These are phyloP conservation scores for Tuctoria greenei DNA, from an alignment of 176 grass and related monocot species.

Conservation along the genomic window DNA sequence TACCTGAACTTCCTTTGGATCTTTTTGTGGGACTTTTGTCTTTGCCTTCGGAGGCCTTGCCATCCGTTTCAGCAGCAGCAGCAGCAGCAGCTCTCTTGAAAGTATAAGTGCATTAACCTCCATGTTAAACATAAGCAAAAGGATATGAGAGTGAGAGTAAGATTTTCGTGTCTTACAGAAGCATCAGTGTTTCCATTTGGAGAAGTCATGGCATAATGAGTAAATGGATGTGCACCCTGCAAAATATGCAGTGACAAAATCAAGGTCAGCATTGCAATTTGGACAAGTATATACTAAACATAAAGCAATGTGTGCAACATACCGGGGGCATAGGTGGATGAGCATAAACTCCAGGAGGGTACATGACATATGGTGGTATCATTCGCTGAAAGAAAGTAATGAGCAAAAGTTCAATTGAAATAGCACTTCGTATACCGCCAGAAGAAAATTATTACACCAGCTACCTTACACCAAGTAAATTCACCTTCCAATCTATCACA, in stretches of 20 bases:
- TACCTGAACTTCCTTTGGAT: conserved; percentile 97
- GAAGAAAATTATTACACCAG: not conserved
- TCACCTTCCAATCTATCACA: conserved; percentile 22
- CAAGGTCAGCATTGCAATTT: conserved; percentile 32
- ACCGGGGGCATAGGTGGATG: conserved; percentile 87
- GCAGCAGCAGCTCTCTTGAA: conserved; percentile 61
- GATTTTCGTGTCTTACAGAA: conserved; percentile 58
- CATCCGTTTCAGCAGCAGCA: conserved; percentile 60
- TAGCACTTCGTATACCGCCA: not conserved
- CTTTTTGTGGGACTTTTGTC: conserved; percentile 76
- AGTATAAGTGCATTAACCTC: conserved; percentile 40
- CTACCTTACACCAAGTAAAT: conserved; percentile 7
- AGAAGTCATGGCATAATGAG: conserved; percentile 62
- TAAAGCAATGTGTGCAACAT: conserved; percentile 38
- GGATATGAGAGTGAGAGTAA: not conserved
- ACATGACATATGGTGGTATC: conserved; percentile 90
- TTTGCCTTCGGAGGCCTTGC: conserved; percentile 73
- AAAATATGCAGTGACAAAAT: conserved; percentile 26
- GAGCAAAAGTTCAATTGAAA: conserved; percentile 23
- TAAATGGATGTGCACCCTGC: conserved; percentile 86
- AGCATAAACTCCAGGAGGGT: conserved; percentile 94
- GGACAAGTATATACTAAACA: conserved; percentile 13
- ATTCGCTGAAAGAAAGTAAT: conserved; percentile 57
- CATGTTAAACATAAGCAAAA: conserved; percentile 31
- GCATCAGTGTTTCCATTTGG: conserved; percentile 73